A percentile compares a stretch with the other conserved stretches of the same genome.
These are phyloP conservation scores for Trametes hirsuta DNA, from an alignment of 1,284 basidiomycete species.

Conservation along the genomic window DNA sequence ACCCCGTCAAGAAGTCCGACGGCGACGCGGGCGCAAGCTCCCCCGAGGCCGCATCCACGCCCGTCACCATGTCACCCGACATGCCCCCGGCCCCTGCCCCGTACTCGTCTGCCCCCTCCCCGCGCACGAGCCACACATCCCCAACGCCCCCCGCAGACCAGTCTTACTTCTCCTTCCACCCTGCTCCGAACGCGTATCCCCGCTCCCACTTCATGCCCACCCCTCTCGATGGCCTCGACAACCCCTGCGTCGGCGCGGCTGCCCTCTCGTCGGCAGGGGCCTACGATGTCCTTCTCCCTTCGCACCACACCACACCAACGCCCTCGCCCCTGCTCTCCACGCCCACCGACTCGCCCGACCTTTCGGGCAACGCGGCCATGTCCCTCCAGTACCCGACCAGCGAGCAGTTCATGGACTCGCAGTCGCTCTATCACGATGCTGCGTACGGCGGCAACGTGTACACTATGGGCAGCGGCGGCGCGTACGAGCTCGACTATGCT, in stretches of 20 bases:
- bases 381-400: slow-evolving; percentile 10
- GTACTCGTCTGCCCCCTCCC: slow-evolving; percentile 16
- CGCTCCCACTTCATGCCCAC: slow-evolving; percentile 10
- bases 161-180: slow-evolving; percentile 17
- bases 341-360: slow-evolving; percentile 11
- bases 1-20: slow-evolving; percentile 13
- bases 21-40: slow-evolving; percentile 3
- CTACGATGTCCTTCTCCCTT: slow-evolving; percentile 16
- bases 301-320: slow-evolving; percentile 15
- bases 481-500: slow-evolving; percentile 35
- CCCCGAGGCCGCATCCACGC: slow-evolving; percentile 6
- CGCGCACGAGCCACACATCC: slow-evolving; percentile 4
- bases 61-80: slow-evolving; percentile 4
- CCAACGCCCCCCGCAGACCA: slow-evolving; percentile 7
- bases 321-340: slow-evolving; percentile 15
- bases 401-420: slow-evolving; percentile 14
- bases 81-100: slow-evolving; percentile 10
- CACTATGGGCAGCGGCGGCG: slow-evolving; percentile 28
- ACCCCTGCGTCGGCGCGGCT: slow-evolving; percentile 8
- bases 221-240: slow-evolving; percentile 15
- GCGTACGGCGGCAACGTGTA: slow-evolving; percentile 9
- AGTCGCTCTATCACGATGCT: slow-evolving; percentile 11
- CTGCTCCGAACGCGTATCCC: not conserved
- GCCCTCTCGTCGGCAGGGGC: slow-evolving; percentile 3
- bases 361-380: slow-evolving; percentile 3